Percentiles rank a stretch among this genome's conserved stretches.
These are phyloP conservation scores for Euptelea pleiosperma DNA, from an alignment of 164 flowering plant species.

Conservation along the genomic window DNA sequence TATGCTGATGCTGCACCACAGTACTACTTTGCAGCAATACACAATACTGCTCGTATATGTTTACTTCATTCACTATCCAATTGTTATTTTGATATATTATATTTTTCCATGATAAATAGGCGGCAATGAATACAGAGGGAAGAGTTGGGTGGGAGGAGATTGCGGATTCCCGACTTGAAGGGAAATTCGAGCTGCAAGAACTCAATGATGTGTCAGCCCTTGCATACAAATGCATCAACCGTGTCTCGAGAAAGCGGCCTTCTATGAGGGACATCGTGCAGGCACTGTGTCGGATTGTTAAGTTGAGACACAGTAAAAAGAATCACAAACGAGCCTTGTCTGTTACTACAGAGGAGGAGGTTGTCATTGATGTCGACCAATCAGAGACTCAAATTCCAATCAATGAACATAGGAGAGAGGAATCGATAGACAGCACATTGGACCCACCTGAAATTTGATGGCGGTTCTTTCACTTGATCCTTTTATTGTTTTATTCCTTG, in stretches of 20 bases:
- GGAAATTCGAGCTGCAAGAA: conserved; percentile 60
- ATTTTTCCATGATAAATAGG: conserved; percentile 42
- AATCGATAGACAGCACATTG: conserved; percentile 55
- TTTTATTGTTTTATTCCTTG: background rate
- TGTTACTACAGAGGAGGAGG: conserved; percentile 45
- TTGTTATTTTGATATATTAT: too few species aligned
- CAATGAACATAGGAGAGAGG: conserved; percentile 45
- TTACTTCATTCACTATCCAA: too few species aligned
- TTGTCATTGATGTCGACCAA: conserved; percentile 49
- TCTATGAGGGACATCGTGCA: conserved; percentile 86
- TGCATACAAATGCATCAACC: conserved; percentile 78
- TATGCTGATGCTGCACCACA: too few species aligned
- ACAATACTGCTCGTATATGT: too few species aligned
- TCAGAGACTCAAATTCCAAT: conserved; percentile 32
- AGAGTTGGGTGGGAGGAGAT: conserved; percentile 95
- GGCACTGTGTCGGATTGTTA: conserved; percentile 56
- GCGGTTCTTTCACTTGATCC: background rate
- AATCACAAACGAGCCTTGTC: conserved; percentile 41
- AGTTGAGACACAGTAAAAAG: conserved; percentile 44
- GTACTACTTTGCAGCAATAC: too few species aligned
- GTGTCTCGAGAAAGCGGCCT: conserved; percentile 62
- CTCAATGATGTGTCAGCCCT: conserved; percentile 76
- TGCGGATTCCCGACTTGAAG: conserved; percentile 68
- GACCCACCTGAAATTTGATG: conserved; percentile 40
- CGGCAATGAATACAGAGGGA: conserved; percentile 75